Evolutionary conservation across 2,329 filamentous ascomycete species (phyloP).

Genomic region (Microcyclosporella mali): DNA sequence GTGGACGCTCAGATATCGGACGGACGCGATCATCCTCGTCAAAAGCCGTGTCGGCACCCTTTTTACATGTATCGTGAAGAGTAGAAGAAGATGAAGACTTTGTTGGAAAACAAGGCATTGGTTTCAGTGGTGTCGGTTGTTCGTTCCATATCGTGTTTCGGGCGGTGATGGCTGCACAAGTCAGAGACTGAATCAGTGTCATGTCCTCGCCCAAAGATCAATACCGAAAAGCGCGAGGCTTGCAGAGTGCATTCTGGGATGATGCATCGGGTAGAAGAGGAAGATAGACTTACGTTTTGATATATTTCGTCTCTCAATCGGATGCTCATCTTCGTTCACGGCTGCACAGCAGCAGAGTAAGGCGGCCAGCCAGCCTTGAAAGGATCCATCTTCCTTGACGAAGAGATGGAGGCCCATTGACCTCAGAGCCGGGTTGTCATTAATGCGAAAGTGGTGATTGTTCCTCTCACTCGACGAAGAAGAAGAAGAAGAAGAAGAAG

Average conservation of each 20-base stretch:
- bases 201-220: slow-evolving; percentile 1
- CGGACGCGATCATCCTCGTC: slow-evolving; percentile 15
- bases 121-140: slow-evolving; percentile 19
- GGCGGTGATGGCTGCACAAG: slow-evolving; percentile 7
- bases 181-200: slow-evolving; percentile 3
- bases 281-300: slow-evolving; percentile 10
- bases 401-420: slow-evolving; percentile 31
- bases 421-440: slow-evolving; percentile 17
- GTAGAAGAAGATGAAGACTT: slow-evolving; percentile 1
- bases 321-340: slow-evolving; percentile 26
- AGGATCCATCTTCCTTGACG: slow-evolving; percentile 24
- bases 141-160: slow-evolving; percentile 18
- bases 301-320: slow-evolving; percentile 13
- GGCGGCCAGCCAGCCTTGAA: slow-evolving; percentile 31
- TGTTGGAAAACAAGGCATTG: slow-evolving; percentile 11
- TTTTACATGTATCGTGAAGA: not conserved
- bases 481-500: slow-evolving; percentile 4
- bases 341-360: slow-evolving; percentile 30
- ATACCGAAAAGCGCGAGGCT: too few relatives aligned
- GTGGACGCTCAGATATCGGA: slow-evolving; percentile 19
- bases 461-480: slow-evolving; percentile 1
- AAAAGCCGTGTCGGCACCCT: slow-evolving; percentile 11
- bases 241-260: not conserved
- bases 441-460: slow-evolving; percentile 9
- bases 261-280: not conserved